phyloP scores from a whole-genome alignment of 345 rosid genomes.

The Pugionium dolabratum region DNA sequence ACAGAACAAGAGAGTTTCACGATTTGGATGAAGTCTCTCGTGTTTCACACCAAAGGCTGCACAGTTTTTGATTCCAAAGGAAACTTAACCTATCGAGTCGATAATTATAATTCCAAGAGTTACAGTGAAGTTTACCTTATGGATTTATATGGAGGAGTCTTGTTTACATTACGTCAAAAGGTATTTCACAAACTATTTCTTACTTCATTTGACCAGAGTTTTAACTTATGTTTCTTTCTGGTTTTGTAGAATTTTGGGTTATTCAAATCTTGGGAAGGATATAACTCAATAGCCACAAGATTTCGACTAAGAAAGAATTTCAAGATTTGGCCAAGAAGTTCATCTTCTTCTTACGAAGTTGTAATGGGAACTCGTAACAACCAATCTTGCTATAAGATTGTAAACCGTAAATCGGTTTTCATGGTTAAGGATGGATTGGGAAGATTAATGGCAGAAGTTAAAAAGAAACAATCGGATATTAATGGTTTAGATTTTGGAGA shows the following conservation, averaged over 20 bases:
- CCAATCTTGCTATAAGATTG: slow-evolving; percentile 33
- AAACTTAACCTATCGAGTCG: slow-evolving; percentile 55
- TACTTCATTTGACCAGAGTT: not conserved
- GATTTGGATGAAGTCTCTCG: slow-evolving; percentile 67
- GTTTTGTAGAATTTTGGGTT: slow-evolving; percentile 39
- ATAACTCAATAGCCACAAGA: slow-evolving; percentile 24
- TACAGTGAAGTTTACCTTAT: slow-evolving; percentile 55
- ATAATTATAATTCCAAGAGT: slow-evolving; percentile 51
- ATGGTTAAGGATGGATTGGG: slow-evolving; percentile 44
- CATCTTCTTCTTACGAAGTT: slow-evolving; percentile 35
- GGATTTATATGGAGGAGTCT: slow-evolving; percentile 50
- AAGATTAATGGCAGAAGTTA: slow-evolving; percentile 51
- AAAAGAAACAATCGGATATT: slow-evolving; percentile 46
- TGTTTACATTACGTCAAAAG: slow-evolving; percentile 54
- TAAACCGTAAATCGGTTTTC: slow-evolving; percentile 34
- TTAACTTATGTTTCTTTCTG: not conserved
- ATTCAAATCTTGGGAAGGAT: slow-evolving; percentile 49
- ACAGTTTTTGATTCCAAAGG: slow-evolving; percentile 60
- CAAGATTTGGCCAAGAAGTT: slow-evolving; percentile 23
- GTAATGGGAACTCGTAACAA: slow-evolving; percentile 24
- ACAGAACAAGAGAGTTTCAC: slow-evolving; percentile 55
- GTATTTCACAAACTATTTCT: slow-evolving; percentile 20
- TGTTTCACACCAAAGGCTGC: slow-evolving; percentile 55
- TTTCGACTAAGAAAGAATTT: slow-evolving; percentile 46
- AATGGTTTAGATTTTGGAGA: slow-evolving; percentile 52